These are phyloP conservation scores for Sextonia rubra DNA, from an alignment of 164 flowering plant genomes.

Conservation along the genomic window DNA sequence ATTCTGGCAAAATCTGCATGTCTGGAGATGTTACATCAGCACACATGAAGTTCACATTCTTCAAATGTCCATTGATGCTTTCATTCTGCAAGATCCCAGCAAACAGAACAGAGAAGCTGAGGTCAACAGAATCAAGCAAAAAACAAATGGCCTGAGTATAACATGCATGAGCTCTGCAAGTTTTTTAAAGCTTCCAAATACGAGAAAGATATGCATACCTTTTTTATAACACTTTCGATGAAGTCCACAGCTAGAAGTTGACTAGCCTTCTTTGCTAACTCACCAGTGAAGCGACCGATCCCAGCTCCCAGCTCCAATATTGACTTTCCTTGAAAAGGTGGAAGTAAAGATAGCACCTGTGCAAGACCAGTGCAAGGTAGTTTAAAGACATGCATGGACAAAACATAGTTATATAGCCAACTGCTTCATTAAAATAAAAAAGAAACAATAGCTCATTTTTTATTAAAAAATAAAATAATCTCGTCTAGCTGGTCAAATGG, in stretches of 20 bases:
- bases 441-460: neutral
- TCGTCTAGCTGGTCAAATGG: no score
- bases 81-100: constrained; percentile 62
- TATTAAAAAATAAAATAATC: no score
- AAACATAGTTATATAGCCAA: neutral
- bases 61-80: constrained; percentile 62
- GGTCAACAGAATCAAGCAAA: neutral
- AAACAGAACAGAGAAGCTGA: constrained; percentile 3
- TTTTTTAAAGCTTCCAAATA: neutral
- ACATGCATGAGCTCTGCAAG: neutral
- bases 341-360: constrained; percentile 85
- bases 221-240: constrained; percentile 79
- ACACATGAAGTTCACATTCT: constrained; percentile 80
- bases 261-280: constrained; percentile 77
- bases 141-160: neutral
- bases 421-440: neutral
- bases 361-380: neutral
- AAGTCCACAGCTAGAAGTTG: constrained; percentile 77
- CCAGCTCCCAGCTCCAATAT: constrained; percentile 93
- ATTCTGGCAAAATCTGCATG: constrained; percentile 50
- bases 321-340: constrained; percentile 71
- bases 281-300: constrained; percentile 93
- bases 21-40: constrained; percentile 90
- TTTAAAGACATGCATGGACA: neutral
- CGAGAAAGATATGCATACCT: constrained; percentile 35